Percentiles rank a stretch among this genome's conserved stretches.
These are phyloP conservation scores for Pulveroboletus ridleyi DNA, from an alignment of 1,284 basidiomycete species.

Conservation along the genomic window DNA sequence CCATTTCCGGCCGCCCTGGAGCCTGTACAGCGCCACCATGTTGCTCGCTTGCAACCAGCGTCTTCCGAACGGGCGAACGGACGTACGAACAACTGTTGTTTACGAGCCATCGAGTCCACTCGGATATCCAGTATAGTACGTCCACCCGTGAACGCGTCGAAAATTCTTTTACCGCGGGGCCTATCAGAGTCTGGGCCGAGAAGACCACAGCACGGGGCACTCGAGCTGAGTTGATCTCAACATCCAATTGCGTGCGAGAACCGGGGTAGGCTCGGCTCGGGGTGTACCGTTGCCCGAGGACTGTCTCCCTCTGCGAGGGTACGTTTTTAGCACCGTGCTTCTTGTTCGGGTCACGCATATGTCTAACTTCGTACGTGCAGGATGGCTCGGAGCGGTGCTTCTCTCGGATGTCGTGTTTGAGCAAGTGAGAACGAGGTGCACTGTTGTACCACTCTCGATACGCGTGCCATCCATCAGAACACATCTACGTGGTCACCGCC, in stretches of 20 bases:
- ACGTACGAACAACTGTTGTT: background rate
- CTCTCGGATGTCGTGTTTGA: constrained; percentile 1
- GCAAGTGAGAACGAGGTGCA: background rate
- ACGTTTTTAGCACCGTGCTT: constrained; percentile 2
- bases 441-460: constrained; percentile 11
- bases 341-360: background rate
- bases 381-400: constrained; percentile 22
- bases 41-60: background rate
- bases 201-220: constrained; percentile 12
- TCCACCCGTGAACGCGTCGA: background rate
- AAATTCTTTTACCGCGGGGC: background rate
- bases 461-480: constrained; percentile 7
- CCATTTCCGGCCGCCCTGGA: constrained; percentile 5
- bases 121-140: background rate
- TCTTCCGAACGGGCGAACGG: background rate
- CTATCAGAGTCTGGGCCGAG: background rate
- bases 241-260: background rate
- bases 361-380: constrained; percentile 14
- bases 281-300: background rate
- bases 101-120: constrained; percentile 8
- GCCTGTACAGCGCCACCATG: too few relatives aligned
- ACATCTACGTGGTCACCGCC: constrained; percentile 17
- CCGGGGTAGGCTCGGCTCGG: background rate
- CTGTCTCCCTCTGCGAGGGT: background rate
- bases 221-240: background rate